Percentiles rank a stretch among this genome's conserved stretches.
Evolutionary conservation across 106 monocot species (phyloP).

Genomic region (Vanilla planifolia): DNA sequence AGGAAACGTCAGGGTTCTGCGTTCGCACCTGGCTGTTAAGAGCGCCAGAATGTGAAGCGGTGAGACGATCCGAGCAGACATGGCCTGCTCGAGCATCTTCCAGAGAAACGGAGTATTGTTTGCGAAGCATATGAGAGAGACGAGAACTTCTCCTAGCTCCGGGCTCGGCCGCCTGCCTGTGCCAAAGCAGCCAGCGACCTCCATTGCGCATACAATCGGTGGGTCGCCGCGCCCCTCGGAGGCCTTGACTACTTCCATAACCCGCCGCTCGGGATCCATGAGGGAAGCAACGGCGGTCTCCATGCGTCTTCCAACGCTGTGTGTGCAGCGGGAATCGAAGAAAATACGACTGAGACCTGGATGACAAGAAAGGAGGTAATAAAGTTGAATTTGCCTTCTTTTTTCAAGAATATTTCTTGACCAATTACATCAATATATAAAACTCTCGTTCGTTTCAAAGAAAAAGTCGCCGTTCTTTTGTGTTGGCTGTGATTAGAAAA

Average conservation of each 20-base stretch:
- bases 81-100: slow-evolving; percentile 53
- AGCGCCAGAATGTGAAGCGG: slow-evolving; percentile 49
- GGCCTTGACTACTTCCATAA: slow-evolving; percentile 29
- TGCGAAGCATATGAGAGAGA: slow-evolving; percentile 37
- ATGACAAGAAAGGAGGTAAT: too few relatives aligned
- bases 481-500: too few relatives aligned
- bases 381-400: too few relatives aligned
- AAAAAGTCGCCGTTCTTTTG: too few relatives aligned
- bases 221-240: slow-evolving; percentile 41
- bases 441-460: too few relatives aligned
- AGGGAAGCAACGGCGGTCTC: not conserved
- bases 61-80: slow-evolving; percentile 28
- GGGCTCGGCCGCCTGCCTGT: slow-evolving; percentile 16
- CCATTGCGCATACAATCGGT: slow-evolving; percentile 32
- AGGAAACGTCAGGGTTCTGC: not conserved
- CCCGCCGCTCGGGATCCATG: slow-evolving; percentile 14
- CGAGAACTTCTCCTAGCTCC: slow-evolving; percentile 37
- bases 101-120: slow-evolving; percentile 45
- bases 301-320: too few relatives aligned
- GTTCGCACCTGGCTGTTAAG: slow-evolving; percentile 32
- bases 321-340: too few relatives aligned
- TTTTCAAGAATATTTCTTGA: too few relatives aligned
- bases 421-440: too few relatives aligned
- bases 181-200: slow-evolving; percentile 18
- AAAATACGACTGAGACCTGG: too few relatives aligned